These are phyloP conservation scores for Candida rishiriensis DNA, from an alignment of 805 yeast genomes.

Conservation along the genomic window DNA sequence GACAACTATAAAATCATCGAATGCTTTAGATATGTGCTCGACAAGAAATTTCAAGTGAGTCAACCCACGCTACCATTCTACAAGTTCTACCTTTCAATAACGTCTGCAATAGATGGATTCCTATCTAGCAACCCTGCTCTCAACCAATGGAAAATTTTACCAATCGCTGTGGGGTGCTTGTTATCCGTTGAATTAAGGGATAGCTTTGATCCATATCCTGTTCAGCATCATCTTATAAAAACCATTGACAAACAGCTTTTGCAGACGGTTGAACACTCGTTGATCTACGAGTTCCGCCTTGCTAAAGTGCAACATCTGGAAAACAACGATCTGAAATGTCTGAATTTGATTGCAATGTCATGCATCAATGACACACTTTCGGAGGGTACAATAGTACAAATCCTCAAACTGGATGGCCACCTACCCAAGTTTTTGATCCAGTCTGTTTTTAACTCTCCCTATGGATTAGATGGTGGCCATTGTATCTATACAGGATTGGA, in stretches of 20 bases:
- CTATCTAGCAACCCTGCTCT: constrained; percentile 9
- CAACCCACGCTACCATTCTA: constrained; percentile 45
- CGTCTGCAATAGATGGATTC: constrained; percentile 33
- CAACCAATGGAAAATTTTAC: constrained; percentile 43
- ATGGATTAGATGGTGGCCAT: constrained; percentile 22
- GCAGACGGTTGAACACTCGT: constrained; percentile 8
- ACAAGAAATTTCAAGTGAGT: constrained; percentile 42
- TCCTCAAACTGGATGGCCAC: constrained; percentile 11
- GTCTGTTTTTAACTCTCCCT: constrained; percentile 16
- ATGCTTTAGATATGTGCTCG: constrained; percentile 42
- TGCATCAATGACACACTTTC: constrained; percentile 11
- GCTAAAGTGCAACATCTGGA: not conserved
- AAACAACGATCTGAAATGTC: constrained; percentile 10
- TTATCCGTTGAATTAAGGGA: constrained; percentile 30
- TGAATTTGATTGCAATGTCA: constrained; percentile 15
- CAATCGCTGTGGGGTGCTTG: constrained; percentile 42
- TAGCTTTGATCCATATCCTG: constrained; percentile 24
- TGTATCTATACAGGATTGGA: not conserved
- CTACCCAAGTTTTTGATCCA: constrained; percentile 13
- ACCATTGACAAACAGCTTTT: constrained; percentile 16
- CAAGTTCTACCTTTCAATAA: constrained; percentile 36
- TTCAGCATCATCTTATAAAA: constrained; percentile 17
- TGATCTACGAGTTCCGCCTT: constrained; percentile 4
- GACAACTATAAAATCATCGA: constrained; percentile 40
- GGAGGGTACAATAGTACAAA: constrained; percentile 3